Evolutionary conservation across 129 eudicot species (phyloP).

Genomic region (carrot (Daucus carota)): DH1_v3.0 NC_030388.2:15845501-15846000

Average conservation of each 20-base stretch:
- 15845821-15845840: not conserved
- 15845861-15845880: too few species aligned
- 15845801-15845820: too few species aligned
- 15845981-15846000: too few species aligned
- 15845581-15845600: constrained; percentile 20
- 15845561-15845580: constrained; percentile 44
- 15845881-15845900: not conserved
- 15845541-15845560: constrained; percentile 36
- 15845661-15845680: not conserved
- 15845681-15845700: not conserved
- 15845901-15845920: not conserved
- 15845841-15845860: not conserved
- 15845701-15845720: not conserved
- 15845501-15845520: constrained; percentile 27
- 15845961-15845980: too few species aligned
- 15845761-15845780: not conserved
- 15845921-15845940: too few species aligned
- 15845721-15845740: not conserved
- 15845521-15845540: constrained; percentile 24
- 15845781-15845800: too few species aligned
- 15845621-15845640: not conserved
- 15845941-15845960: too few species aligned
- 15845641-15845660: not conserved
- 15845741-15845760: not conserved
- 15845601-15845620: not conserved